Evolutionary conservation across 805 yeast species (phyloP).

Genomic region (Pichia membranifaciens): DNA sequence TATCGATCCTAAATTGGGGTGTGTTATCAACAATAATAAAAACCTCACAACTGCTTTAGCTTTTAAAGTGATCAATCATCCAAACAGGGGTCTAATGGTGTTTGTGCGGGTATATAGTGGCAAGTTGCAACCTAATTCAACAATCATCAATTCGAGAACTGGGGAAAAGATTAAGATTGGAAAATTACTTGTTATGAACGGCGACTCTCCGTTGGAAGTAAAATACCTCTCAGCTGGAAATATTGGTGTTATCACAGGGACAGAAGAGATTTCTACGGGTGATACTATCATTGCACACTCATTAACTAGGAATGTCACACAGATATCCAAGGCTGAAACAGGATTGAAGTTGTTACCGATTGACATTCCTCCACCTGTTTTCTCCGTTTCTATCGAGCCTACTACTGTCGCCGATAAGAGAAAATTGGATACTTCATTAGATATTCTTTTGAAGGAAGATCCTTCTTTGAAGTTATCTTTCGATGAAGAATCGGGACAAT

Average conservation of each 20-base stretch:
- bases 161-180: constrained; percentile 62
- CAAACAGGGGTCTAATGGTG: constrained; percentile 74
- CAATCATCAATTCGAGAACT: constrained; percentile 62
- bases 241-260: constrained; percentile 83
- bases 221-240: constrained; percentile 62
- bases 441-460: constrained; percentile 71
- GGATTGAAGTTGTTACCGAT: constrained; percentile 65
- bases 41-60: constrained; percentile 73
- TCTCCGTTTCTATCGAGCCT: constrained; percentile 81
- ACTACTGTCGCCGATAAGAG: constrained; percentile 73
- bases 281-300: constrained; percentile 76
- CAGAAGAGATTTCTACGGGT: constrained; percentile 76
- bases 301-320: constrained; percentile 36
- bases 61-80: constrained; percentile 85
- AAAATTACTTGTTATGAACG: constrained; percentile 78
- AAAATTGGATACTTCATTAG: constrained; percentile 64
- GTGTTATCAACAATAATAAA: constrained; percentile 51
- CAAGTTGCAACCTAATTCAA: constrained; percentile 52
- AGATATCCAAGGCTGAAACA: constrained; percentile 33
- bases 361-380: constrained; percentile 85
- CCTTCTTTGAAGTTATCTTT: constrained; percentile 71
- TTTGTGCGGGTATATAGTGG: constrained; percentile 90
- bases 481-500: constrained; percentile 86
- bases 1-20: constrained; percentile 40
- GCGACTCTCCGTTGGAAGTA: constrained; percentile 76